Base-by-base conservation (phyloP, 163 green algal genomes). In the Scenedesmus sp. region DNA sequence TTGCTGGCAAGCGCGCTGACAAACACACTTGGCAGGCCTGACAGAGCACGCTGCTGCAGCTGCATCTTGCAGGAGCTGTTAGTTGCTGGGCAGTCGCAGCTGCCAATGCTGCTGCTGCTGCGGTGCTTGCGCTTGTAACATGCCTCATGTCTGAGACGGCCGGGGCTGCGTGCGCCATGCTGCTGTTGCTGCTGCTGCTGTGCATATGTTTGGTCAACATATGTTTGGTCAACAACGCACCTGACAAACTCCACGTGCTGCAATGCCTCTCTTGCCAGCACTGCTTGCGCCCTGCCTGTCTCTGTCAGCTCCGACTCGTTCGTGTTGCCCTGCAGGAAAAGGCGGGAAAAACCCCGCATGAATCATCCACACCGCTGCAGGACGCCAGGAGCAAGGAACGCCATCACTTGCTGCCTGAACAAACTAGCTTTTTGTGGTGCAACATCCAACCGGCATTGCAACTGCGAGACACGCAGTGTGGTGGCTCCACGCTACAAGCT, bases 271-370 rank as follows among this genome's bases (percentile, higher is more conserved):
- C 90, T 59, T 16, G 90, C 94, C 9, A 85, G 67, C 64, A 92
- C 70, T 52, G 95, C 96, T 88, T 98, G 96, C 59, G 88, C 34
- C 82, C 95, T 88, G 15, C 96, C 96, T 83, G 92, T 87, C 26
- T 93, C 55, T 26, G 96, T 97, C 54, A 98, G 90, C 64, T 93
- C 70, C 4, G 95, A 94, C 64, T 95, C 91, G 64, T 97, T 87
- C 2, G 92, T 96, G 83, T 92, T 93, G 18, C 96, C 96, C 96
- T 97, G 93, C 56, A 95, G 15, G 26, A 82, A n/a, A 59, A 62
- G 8, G 82, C 59, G 60, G 1, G 8, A 64, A 10, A 64, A 52
- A 52, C 70, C 46, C 20, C 12, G 20, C 66, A 76, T 5, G 16
- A 16, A 76, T 16, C 66, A 76, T 34, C 2, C 26, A 4, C 13